A percentile compares a stretch with the other conserved stretches of the same genome.
Evolutionary conservation across 2,329 filamentous ascomycete genomes (phyloP).

Genomic region (Trichoderma harzianum): DNA sequence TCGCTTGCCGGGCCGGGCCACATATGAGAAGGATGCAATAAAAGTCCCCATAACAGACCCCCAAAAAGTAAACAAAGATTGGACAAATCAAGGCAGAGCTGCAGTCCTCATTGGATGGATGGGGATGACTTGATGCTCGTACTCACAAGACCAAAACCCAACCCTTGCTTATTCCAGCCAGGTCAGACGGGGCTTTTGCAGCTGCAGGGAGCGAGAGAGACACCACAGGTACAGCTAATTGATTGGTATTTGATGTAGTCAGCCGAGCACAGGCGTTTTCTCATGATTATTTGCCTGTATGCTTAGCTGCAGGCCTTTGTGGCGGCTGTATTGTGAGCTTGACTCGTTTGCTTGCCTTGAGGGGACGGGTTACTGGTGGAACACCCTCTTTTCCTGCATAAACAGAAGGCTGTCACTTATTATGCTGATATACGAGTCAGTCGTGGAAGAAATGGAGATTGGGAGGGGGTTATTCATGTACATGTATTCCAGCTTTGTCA

Average conservation of each 20-base stretch:
- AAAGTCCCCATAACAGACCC: background rate
- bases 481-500: background rate
- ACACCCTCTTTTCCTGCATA: background rate
- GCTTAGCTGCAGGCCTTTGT: background rate
- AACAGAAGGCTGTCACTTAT: background rate
- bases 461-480: background rate
- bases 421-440: background rate
- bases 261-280: background rate
- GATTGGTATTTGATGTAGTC: background rate
- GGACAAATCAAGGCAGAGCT: background rate
- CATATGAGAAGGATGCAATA: background rate
- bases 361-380: background rate
- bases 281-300: background rate
- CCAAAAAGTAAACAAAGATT: background rate
- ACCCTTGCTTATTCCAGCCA: constrained; percentile 17
- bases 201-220: constrained; percentile 16
- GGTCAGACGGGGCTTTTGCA: constrained; percentile 22
- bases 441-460: background rate
- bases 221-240: background rate
- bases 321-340: background rate
- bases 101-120: constrained; percentile 5
- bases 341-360: background rate
- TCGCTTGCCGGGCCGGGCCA: constrained; percentile 2
- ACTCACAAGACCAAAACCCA: constrained; percentile 9
- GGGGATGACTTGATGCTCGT: background rate